These are phyloP conservation scores for Spizellomyces sp. DNA, from an alignment of 192 early-diverging fungal species.

Conservation along the genomic window DNA sequence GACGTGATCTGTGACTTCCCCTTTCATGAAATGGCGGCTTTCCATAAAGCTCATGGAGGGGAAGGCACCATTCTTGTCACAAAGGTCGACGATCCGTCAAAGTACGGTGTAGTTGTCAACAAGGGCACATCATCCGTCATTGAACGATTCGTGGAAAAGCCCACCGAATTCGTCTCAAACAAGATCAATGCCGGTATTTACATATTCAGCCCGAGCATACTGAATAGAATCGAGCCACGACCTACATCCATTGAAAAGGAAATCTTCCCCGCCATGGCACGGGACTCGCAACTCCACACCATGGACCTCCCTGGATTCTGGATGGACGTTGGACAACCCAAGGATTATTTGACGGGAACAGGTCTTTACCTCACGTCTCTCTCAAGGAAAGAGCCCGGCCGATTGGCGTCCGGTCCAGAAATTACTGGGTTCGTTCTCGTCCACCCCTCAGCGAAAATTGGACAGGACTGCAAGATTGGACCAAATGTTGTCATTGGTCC, in stretches of 20 bases:
- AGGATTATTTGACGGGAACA: conserved; percentile 95
- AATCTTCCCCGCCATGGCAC: conserved; percentile 92
- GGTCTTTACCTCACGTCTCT: conserved; percentile 89
- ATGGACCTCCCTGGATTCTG: conserved; percentile 96
- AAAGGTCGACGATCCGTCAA: conserved; percentile 96
- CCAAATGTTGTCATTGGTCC: conserved; percentile 97
- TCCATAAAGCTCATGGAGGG: conserved; percentile 87
- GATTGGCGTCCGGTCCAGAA: conserved; percentile 63
- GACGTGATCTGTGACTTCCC: conserved; percentile 99
- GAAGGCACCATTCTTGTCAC: conserved; percentile 98
- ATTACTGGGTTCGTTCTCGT: conserved; percentile 87
- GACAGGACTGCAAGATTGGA: conserved; percentile 95
- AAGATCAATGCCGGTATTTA: conserved; percentile 99
- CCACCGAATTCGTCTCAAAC: conserved; percentile 90
- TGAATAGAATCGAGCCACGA: conserved; percentile 85
- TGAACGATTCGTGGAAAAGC: conserved; percentile 98
- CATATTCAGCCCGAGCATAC: conserved; percentile 90
- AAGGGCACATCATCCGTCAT: conserved; percentile 73
- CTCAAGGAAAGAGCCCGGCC: conserved; percentile 72
- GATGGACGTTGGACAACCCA: conserved; percentile 99
- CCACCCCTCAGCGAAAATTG: conserved; percentile 89
- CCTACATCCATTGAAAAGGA: conserved; percentile 99
- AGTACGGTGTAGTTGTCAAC: conserved; percentile 97
- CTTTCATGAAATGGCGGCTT: conserved; percentile 84
- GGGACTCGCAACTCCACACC: conserved; percentile 83